Percentiles rank a stretch among this genome's conserved stretches.
These are phyloP conservation scores for Baeospora myosura DNA, from an alignment of 1,284 basidiomycete species.

Conservation along the genomic window DNA sequence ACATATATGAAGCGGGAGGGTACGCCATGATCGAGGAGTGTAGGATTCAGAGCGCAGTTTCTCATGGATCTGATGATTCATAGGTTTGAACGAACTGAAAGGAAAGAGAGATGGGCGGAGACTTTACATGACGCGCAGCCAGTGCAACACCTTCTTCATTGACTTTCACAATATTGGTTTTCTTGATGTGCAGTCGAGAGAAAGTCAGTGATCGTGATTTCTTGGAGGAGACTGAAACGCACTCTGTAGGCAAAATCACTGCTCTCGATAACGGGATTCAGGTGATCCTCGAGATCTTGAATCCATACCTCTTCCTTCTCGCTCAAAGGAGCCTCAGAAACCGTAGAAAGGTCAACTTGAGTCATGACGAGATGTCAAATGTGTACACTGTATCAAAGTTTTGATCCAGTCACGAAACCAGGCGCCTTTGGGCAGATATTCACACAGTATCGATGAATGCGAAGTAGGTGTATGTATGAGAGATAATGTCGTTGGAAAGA, in stretches of 20 bases:
- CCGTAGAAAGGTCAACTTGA: background rate
- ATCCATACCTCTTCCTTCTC: slow-evolving; percentile 15
- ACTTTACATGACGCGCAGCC: slow-evolving; percentile 56
- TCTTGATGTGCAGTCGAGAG: slow-evolving; percentile 25
- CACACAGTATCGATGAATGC: no score
- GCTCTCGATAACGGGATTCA: slow-evolving; percentile 44
- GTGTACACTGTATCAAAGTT: no score
- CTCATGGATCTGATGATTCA: slow-evolving; percentile 43
- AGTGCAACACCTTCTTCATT: slow-evolving; percentile 47
- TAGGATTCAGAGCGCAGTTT: slow-evolving; percentile 58
- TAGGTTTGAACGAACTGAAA: slow-evolving; percentile 5
- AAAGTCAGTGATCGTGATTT: background rate
- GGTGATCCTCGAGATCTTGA: slow-evolving; percentile 10
- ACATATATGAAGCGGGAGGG: slow-evolving; percentile 66
- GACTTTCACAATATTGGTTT: slow-evolving; percentile 50
- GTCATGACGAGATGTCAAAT: background rate
- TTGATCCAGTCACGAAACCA: no score
- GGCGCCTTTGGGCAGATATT: no score
- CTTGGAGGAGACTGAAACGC: slow-evolving; percentile 11
- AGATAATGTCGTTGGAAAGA: no score
- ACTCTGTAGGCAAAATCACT: slow-evolving; percentile 47
- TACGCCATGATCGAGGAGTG: slow-evolving; percentile 70
- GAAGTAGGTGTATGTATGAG: no score
- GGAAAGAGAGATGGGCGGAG: slow-evolving; percentile 6
- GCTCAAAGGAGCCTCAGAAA: slow-evolving; percentile 1